A percentile compares a stretch with the other conserved stretches of the same genome.
Conservation (phyloP, 2,329 filamentous ascomycete species). For the Hirsutella thompsonii region DNA sequence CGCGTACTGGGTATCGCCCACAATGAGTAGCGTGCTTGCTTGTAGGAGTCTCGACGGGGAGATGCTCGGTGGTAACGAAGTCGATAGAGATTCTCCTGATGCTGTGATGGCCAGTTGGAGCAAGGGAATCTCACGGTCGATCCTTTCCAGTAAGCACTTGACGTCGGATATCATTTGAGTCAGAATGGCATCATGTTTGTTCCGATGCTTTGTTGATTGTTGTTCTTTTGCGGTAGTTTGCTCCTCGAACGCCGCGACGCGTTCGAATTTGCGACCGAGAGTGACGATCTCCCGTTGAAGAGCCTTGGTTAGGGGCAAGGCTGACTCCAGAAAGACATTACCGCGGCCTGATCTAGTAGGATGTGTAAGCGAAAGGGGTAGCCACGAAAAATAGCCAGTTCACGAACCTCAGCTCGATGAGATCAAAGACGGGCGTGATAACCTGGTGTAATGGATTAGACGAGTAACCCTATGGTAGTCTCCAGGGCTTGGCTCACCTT, state of each 20-base stretch:
- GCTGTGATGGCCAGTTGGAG: conserved; percentile 91
- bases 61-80: conserved; percentile 65
- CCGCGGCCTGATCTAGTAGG: conserved; percentile 34
- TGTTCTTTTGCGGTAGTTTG: conserved; percentile 22
- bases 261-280: conserved; percentile 62
- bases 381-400: background rate
- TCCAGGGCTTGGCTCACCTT: conserved; percentile 38
- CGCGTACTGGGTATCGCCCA: conserved; percentile 74
- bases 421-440: conserved; percentile 79
- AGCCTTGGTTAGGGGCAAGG: conserved; percentile 68
- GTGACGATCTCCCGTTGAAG: conserved; percentile 73
- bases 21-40: conserved; percentile 79
- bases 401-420: conserved; percentile 72
- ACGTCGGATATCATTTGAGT: conserved; percentile 62
- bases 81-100: conserved; percentile 77
- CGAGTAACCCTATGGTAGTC: conserved; percentile 1
- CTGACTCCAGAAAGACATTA: conserved; percentile 60
- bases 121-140: conserved; percentile 83
- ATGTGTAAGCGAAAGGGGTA: background rate
- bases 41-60: conserved; percentile 86
- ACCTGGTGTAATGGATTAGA: conserved; percentile 36
- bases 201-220: conserved; percentile 18
- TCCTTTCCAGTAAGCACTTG: conserved; percentile 58
- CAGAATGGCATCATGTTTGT: conserved; percentile 44
- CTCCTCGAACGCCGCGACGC: conserved; percentile 54